Conservation (phyloP, 305 asterid species). For the Coffea humblotiana region DNA sequence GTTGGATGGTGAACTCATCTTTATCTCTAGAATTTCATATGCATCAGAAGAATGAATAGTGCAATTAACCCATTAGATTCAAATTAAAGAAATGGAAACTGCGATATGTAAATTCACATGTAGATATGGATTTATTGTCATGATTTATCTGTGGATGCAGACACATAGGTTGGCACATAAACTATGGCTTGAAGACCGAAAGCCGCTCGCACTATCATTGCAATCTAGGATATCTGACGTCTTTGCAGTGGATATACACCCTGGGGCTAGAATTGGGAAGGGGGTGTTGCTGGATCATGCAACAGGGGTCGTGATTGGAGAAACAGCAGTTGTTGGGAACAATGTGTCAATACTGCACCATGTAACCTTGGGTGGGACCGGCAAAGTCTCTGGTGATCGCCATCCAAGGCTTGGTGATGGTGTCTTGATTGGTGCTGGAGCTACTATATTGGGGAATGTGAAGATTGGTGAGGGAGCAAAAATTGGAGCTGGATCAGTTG, state of each 20-base stretch:
- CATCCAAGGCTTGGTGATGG: constrained; percentile 89
- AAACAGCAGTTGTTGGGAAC: constrained; percentile 78
- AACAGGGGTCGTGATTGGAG: constrained; percentile 80
- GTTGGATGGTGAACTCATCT: too few species aligned
- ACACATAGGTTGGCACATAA: neutral
- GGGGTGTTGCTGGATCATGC: constrained; percentile 88
- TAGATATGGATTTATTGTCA: too few species aligned
- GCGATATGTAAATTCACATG: too few species aligned
- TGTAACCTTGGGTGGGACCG: constrained; percentile 87
- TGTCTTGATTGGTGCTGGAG: constrained; percentile 84
- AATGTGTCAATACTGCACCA: constrained; percentile 84
- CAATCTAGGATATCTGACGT: constrained; percentile 73
- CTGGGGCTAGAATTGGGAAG: constrained; percentile 72
- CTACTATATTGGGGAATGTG: constrained; percentile 85
- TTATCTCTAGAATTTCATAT: too few species aligned
- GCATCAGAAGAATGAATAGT: neutral
- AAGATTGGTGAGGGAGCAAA: constrained; percentile 77
- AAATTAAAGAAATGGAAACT: neutral
- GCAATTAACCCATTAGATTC: neutral
- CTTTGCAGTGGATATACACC: constrained; percentile 82
- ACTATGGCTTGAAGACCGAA: too few species aligned
- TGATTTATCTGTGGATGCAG: neutral
- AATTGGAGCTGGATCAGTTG: constrained; percentile 87
- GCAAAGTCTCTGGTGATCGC: constrained; percentile 67
- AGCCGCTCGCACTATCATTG: constrained; percentile 47